Base-by-base conservation (phyloP, 495 filamentous ascomycete genomes). In the Penicillium dipodomyicola region DNA sequence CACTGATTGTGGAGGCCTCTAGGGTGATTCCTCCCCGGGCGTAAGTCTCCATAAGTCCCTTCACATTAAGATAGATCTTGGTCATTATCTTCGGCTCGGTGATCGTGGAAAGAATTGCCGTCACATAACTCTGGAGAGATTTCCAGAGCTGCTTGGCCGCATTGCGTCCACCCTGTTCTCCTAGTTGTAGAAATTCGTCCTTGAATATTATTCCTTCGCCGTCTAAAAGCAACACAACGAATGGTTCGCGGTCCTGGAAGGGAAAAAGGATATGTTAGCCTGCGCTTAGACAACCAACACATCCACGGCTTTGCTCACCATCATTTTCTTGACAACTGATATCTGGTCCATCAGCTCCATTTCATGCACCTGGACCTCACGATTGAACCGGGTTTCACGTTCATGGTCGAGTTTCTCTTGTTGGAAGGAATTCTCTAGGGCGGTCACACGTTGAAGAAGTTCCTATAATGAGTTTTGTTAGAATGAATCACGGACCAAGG, bases 181-280 rank as follows among this genome's bases (percentile, higher is more conserved):
- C 90, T 44, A 82, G 75, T 50, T 80, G 75, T 48, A 92, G 64
- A 39, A 83, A 80, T 33, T 80, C 68, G 59, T 91, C 84, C 50
- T 84, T 77, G 67, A 95, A 95, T 60, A 93, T 82, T 63, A 91
- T 81, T 27, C 85, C 85, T 64, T 92, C 86, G 27, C 88, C 89
- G 65, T 95, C 90, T 50, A 95, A 80, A 56, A 95, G 73, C 17
- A 90, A 80, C 27, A 89, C 67, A 61, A 92, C 77, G 64, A 91
- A 93, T 9, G 87, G 84, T 75, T 92, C 87, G 48, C 81, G 82
- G 45, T 86, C 86, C 88, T 92, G 66, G 45, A 53, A 20, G 25
- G 56, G 56, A 39, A 40, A 51, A 37, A 56, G 40, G 47, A 66
- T 43, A 69, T 51, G 67, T 71, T 49, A 69, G 67, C 58, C 44